A percentile compares a stretch with the other conserved stretches of the same genome.
These are phyloP conservation scores for Plectosphaerella plurivora DNA, from an alignment of 2,329 filamentous ascomycete species.

Conservation along the genomic window DNA sequence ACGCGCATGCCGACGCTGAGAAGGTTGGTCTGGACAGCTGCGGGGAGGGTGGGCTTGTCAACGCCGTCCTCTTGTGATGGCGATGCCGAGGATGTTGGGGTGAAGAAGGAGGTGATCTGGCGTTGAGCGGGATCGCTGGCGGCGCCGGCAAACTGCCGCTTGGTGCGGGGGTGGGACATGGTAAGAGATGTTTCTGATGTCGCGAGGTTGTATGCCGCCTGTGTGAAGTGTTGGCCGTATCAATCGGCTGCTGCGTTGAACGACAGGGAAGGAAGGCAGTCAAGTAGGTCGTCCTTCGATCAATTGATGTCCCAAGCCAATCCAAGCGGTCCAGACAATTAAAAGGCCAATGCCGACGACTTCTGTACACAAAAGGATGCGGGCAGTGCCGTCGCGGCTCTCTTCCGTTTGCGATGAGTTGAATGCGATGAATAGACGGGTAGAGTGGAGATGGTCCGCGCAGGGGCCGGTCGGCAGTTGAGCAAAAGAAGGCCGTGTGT, in stretches of 20 bases:
- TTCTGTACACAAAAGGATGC: no score
- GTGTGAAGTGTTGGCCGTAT: conserved; percentile 2
- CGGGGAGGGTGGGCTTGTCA: conserved; percentile 51
- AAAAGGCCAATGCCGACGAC: no score
- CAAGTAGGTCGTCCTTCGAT: no score
- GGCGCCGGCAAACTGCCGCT: conserved; percentile 58
- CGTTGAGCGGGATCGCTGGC: conserved; percentile 54
- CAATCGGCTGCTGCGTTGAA: not conserved
- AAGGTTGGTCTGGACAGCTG: conserved; percentile 73
- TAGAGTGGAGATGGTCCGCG: conserved; percentile 12
- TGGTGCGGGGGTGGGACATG: conserved; percentile 52
- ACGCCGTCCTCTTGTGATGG: conserved; percentile 31
- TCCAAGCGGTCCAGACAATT: no score
- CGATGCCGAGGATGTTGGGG: conserved; percentile 10
- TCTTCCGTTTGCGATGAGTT: not conserved
- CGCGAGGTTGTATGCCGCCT: not conserved
- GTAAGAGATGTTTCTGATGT: conserved; percentile 10
- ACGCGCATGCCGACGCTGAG: conserved; percentile 91
- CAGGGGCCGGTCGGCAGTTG: not conserved
- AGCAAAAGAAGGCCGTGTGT: conserved; percentile 4
- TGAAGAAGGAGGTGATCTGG: conserved; percentile 63
- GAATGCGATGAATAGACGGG: not conserved
- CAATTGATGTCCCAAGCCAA: no score
- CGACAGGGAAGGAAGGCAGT: not conserved
- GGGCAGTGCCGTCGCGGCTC: not conserved